Percentiles rank a stretch among this genome's conserved stretches.
Evolutionary conservation across 345 rosid genomes (phyloP).

Genomic region (Cardamine occulta): DNA sequence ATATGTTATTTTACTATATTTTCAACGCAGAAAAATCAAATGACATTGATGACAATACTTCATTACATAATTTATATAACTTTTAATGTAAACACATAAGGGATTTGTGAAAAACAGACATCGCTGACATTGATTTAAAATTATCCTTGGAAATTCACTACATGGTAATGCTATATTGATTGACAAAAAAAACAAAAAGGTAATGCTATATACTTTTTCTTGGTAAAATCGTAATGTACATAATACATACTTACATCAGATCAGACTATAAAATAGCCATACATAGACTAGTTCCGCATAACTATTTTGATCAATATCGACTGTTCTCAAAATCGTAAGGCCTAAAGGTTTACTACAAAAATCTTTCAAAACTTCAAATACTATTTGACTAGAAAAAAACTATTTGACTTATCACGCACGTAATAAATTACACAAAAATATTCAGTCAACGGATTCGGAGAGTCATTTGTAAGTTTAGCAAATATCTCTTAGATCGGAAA

Average conservation of each 20-base stretch:
- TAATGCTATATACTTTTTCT: too few relatives aligned
- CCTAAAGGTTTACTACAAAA: background rate
- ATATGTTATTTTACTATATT: too few relatives aligned
- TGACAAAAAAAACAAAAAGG: too few relatives aligned
- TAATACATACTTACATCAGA: too few relatives aligned
- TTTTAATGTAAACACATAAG: too few relatives aligned
- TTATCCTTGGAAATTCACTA: too few relatives aligned
- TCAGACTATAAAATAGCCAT: background rate
- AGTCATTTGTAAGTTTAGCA: background rate
- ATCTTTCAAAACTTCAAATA: background rate
- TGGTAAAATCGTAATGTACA: background rate
- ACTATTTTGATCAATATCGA: background rate
- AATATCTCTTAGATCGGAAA: background rate
- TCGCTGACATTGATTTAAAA: too few relatives aligned
- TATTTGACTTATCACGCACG: constrained; percentile 5
- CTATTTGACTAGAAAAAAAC: background rate
- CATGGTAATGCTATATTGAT: too few relatives aligned
- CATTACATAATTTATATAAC: too few relatives aligned
- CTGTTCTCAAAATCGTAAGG: background rate
- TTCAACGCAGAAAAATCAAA: too few relatives aligned
- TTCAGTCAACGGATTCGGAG: background rate
- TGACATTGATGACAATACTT: too few relatives aligned
- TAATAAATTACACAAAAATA: background rate
- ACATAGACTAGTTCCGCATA: background rate
- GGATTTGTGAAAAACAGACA: too few relatives aligned